phyloP scores from a whole-genome alignment of 1,284 basidiomycete species.

The Pholiota adiposa region DNA sequence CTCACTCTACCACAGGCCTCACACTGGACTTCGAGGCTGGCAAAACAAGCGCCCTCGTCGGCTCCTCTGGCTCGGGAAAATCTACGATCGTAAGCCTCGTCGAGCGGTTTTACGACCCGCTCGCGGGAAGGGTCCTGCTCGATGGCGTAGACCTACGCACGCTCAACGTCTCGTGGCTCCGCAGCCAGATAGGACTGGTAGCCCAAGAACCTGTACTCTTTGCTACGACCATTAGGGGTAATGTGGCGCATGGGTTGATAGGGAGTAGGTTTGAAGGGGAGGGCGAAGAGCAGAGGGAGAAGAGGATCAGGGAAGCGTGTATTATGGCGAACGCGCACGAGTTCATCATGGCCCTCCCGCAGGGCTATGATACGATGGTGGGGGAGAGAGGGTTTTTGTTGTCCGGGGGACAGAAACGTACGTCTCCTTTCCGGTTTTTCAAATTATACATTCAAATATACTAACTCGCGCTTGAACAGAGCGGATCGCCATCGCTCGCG shows the following conservation, averaged over 20 bases:
- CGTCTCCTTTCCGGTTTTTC: not conserved
- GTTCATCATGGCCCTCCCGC: constrained; percentile 84
- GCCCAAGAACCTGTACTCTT: constrained; percentile 92
- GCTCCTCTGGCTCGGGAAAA: constrained; percentile 91
- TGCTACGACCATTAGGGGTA: constrained; percentile 63
- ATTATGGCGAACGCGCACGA: constrained; percentile 91
- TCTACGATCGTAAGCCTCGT: constrained; percentile 80
- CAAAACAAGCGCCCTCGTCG: constrained; percentile 87
- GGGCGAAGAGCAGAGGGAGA: constrained; percentile 77
- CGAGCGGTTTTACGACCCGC: constrained; percentile 90
- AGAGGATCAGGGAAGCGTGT: constrained; percentile 85
- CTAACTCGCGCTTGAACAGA: constrained; percentile 32
- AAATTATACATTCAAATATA: no score
- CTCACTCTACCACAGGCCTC: constrained; percentile 33
- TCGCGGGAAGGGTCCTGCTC: constrained; percentile 72
- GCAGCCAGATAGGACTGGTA: constrained; percentile 89
- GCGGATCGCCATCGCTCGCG: constrained; percentile 89
- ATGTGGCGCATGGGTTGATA: constrained; percentile 91
- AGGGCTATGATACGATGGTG: constrained; percentile 90
- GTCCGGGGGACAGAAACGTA: constrained; percentile 86
- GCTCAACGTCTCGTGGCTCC: constrained; percentile 88
- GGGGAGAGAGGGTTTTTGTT: constrained; percentile 93
- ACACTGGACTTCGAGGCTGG: constrained; percentile 75
- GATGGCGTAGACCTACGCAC: constrained; percentile 81
- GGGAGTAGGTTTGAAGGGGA: constrained; percentile 74